phyloP scores from a whole-genome alignment of 2,329 filamentous ascomycete species.

The Fusarium multiceps region DNA sequence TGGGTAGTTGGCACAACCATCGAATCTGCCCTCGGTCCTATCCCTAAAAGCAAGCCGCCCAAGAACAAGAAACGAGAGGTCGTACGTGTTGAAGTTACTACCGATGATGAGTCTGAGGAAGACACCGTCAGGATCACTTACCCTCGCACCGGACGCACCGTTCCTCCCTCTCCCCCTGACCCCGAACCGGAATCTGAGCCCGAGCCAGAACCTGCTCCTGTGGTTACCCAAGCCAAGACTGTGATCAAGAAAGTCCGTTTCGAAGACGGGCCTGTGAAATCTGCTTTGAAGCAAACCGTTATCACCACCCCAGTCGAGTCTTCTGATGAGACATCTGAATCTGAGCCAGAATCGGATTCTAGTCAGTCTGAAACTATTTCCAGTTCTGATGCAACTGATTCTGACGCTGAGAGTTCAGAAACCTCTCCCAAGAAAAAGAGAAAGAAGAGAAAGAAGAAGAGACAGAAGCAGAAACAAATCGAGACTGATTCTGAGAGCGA shows the following conservation, averaged over 20 bases:
- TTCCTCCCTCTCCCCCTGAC: background rate
- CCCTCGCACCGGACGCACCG: constrained; percentile 52
- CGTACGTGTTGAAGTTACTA: constrained; percentile 57
- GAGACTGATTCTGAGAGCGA: constrained; percentile 42
- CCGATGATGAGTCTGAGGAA: constrained; percentile 63
- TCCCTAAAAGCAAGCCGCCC: constrained; percentile 43
- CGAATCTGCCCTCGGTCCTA: constrained; percentile 44
- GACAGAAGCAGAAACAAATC: constrained; percentile 10
- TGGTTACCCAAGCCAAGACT: constrained; percentile 10
- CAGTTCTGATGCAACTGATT: constrained; percentile 31
- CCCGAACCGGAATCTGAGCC: background rate
- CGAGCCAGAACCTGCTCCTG: background rate
- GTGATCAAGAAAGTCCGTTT: constrained; percentile 59
- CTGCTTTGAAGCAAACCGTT: constrained; percentile 40
- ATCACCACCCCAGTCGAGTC: constrained; percentile 28
- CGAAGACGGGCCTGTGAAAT: constrained; percentile 45
- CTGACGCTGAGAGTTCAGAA: constrained; percentile 37
- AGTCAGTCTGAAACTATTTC: constrained; percentile 34
- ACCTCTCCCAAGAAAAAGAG: constrained; percentile 14
- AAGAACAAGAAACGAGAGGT: constrained; percentile 47
- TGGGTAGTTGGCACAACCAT: constrained; percentile 56
- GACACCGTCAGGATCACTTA: constrained; percentile 63
- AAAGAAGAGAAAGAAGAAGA: constrained; percentile 36
- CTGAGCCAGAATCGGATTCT: constrained; percentile 34
- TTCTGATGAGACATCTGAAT: constrained; percentile 36